phyloP scores from a whole-genome alignment of 371 early-diverging fungal species.

The Funneliformis caledonium region DNA sequence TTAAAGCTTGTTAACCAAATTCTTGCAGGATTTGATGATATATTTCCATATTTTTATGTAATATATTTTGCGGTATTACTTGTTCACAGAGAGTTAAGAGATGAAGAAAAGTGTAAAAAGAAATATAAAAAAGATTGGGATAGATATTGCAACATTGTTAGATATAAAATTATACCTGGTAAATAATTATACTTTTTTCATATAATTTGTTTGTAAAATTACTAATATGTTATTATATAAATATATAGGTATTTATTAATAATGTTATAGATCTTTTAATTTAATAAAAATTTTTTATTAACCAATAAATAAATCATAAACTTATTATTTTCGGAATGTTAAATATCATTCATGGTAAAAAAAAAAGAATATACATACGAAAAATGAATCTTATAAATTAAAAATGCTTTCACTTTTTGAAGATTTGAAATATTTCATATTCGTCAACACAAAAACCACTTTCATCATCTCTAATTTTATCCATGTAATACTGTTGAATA shows the following conservation, averaged over 20 bases:
- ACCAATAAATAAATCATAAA: no score
- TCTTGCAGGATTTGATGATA: slow-evolving; percentile 64
- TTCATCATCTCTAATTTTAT: neutral
- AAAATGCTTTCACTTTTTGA: neutral
- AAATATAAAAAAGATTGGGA: slow-evolving; percentile 96
- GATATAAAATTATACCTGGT: slow-evolving; percentile 84
- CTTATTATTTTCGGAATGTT: no score
- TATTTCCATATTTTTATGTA: slow-evolving; percentile 92
- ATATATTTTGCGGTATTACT: slow-evolving; percentile 88
- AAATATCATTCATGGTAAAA: no score
- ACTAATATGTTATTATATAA: neutral
- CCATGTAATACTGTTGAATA: neutral
- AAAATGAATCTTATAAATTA: no score
- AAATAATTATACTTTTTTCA: slow-evolving; percentile 35
- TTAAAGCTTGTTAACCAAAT: neutral
- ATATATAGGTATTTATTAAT: neutral
- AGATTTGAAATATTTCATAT: slow-evolving; percentile 5
- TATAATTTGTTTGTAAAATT: neutral
- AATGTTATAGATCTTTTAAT: no score
- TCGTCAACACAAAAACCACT: slow-evolving; percentile 9
- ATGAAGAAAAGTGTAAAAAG: slow-evolving; percentile 84
- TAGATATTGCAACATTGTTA: slow-evolving; percentile 81
- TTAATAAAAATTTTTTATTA: no score
- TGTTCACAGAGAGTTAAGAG: slow-evolving; percentile 85
- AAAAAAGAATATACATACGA: no score